Evolutionary conservation across 306 rosid genomes (phyloP), one percentile per base, ranked within the genome.

Genomic region (Acacia crassicarpa): DNA sequence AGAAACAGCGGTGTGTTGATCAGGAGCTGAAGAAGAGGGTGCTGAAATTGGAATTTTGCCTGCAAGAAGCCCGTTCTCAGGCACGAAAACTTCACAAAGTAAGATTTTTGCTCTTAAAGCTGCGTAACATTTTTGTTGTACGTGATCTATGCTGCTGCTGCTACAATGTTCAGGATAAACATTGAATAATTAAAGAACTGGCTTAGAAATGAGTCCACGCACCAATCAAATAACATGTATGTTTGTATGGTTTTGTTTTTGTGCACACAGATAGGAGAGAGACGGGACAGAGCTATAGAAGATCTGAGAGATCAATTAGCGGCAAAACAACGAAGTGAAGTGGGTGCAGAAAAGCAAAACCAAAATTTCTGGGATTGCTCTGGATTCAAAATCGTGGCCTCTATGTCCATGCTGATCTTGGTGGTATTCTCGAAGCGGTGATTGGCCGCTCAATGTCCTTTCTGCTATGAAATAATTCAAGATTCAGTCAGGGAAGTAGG

Each of bases 11-110:
- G 33, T 90, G 95, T 51, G 86, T 85, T 74, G 97, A 94, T 86
- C 99, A 96, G 76, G 99, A 96, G 80, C 90, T 96, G 81, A 96
- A 92, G 85, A 96, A 96, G 93, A 92, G 88, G 86, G 95, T 94
- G 43, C 86, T 96, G 85, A 96, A 90, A 86, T 80, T 94, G 89
- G 97, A 96, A 67, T 96, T 96, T 74, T 96, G 99, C 78, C 90
- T 92, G 67, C 99, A 94, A 84, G 98, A 96, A 92, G 89, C 97
- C 59, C 97, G 98, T 62, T 72, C 97, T 35, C 98, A 94, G 79
- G 91, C 97, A 9, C 84, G 98, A 75, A 96, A 94, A 83, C 97
- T 96, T 83, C 97, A 94, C 83, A 90, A 94, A 94, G 99, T 96
- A 91, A 86, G 15, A 38, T 63, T 40, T 69, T 38, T 10, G 12